Conservation (phyloP, 2,329 filamentous ascomycete species). For the Claviceps capensis region DNA sequence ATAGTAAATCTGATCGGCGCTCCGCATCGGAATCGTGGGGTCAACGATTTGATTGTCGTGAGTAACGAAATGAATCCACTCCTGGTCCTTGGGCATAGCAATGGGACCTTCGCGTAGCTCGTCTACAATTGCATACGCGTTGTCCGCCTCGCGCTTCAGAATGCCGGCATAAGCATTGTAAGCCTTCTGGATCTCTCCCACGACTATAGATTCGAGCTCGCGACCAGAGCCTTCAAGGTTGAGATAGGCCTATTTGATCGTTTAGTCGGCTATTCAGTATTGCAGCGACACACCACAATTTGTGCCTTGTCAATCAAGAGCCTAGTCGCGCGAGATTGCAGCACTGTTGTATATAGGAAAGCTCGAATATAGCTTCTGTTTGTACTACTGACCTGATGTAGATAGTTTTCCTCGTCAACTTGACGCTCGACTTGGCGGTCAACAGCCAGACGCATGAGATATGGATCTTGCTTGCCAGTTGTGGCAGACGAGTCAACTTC, state of each 20-base stretch:
- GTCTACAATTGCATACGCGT: constrained; percentile 63
- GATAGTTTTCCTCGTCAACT: constrained; percentile 92
- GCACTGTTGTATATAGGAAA: no score
- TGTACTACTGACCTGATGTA: constrained; percentile 57
- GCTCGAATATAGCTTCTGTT: not conserved
- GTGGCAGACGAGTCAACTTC: constrained; percentile 62
- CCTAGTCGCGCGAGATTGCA: not conserved
- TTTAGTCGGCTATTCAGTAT: not conserved
- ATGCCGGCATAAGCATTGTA: constrained; percentile 91
- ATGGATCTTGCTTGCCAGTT: constrained; percentile 83
- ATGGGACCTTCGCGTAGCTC: constrained; percentile 74
- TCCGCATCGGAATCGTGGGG: constrained; percentile 64
- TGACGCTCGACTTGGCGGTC: constrained; percentile 86
- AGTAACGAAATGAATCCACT: constrained; percentile 76
- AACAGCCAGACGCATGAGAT: constrained; percentile 70
- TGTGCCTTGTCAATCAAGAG: not conserved
- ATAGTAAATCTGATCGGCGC: constrained; percentile 74
- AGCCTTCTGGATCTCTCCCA: constrained; percentile 94
- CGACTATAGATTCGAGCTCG: constrained; percentile 90
- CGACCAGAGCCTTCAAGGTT: constrained; percentile 90
- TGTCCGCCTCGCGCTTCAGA: constrained; percentile 79
- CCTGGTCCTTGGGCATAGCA: constrained; percentile 83
- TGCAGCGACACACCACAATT: not conserved
- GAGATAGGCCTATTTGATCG: constrained; percentile 57
- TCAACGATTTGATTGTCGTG: constrained; percentile 78